phyloP scores from a whole-genome alignment of 768 basidiomycete species.

The Boletus rex-veris region DNA sequence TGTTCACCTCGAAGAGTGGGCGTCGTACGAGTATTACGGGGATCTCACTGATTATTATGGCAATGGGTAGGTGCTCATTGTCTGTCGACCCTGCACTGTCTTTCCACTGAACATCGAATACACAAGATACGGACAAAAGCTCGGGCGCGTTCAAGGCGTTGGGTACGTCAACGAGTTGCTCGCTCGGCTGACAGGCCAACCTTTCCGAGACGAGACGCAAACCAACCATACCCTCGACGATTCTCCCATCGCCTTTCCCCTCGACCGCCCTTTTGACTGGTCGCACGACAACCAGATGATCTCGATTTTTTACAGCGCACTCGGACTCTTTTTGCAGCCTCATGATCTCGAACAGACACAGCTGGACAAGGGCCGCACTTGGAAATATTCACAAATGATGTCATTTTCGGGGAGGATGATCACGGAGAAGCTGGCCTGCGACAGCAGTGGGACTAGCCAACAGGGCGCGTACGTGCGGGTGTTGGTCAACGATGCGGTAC shows the following conservation, averaged over 20 bases:
- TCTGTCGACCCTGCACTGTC: too few relatives aligned
- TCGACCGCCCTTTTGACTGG: conserved; percentile 68
- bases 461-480: conserved; percentile 56
- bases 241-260: conserved; percentile 65
- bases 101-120: background rate
- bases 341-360: conserved; percentile 8
- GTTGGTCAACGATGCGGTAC: conserved; percentile 68
- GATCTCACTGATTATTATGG: conserved; percentile 76
- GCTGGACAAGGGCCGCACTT: conserved; percentile 34
- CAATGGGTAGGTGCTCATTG: conserved; percentile 47
- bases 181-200: conserved; percentile 62
- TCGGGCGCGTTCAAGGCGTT: conserved; percentile 75
- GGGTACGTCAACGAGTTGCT: conserved; percentile 86
- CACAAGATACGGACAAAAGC: conserved; percentile 59
- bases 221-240: conserved; percentile 72
- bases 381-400: conserved; percentile 55
- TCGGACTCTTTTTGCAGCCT: conserved; percentile 50
- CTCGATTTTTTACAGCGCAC: conserved; percentile 63
- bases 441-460: background rate
- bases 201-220: conserved; percentile 67
- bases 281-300: conserved; percentile 83
- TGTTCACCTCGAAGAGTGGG: conserved; percentile 64
- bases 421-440: conserved; percentile 61
- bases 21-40: conserved; percentile 57
- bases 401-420: conserved; percentile 74